Conservation (phyloP, 805 yeast genomes). For the Ogataea nakhonphanomensis region DNA sequence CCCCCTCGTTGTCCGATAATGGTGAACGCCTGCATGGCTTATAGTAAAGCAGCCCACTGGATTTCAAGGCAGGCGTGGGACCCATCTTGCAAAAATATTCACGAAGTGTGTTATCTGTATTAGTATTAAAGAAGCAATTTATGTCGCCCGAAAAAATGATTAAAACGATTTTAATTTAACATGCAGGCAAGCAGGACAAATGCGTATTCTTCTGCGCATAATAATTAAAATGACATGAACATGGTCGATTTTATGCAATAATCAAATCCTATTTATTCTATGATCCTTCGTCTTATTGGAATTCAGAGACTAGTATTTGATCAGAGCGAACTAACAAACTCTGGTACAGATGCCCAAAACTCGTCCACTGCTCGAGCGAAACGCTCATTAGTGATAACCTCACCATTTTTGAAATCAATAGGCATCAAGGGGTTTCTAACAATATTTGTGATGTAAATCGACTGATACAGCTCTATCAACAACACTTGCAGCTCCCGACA, state of each 20-base stretch:
- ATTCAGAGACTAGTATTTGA: too few species aligned
- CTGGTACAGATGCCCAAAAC: constrained; percentile 31
- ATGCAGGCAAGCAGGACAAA: constrained; percentile 2
- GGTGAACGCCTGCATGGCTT: constrained; percentile 30
- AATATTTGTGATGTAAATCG: constrained; percentile 55
- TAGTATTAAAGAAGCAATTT: constrained; percentile 1
- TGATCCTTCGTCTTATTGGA: too few species aligned
- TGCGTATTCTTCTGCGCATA: not conserved
- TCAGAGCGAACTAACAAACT: constrained; percentile 12
- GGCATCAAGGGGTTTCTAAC: constrained; percentile 60
- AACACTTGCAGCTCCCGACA: constrained; percentile 53
- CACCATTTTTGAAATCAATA: constrained; percentile 53
- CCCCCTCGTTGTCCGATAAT: constrained; percentile 28
- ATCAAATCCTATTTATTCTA: too few species aligned
- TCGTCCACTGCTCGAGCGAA: constrained; percentile 57
- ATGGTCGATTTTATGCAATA: not conserved
- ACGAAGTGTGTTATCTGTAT: not conserved
- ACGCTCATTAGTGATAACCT: constrained; percentile 51
- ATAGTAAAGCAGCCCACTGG: constrained; percentile 14
- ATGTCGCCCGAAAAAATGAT: not conserved
- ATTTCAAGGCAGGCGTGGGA: constrained; percentile 3
- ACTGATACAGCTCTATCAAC: constrained; percentile 56
- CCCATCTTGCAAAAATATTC: constrained; percentile 1
- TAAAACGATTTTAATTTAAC: not conserved
- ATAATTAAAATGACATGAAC: not conserved